A percentile compares a stretch with the other conserved stretches of the same genome.
Evolutionary conservation across 345 rosid species (phyloP).

Genomic region (Citrus medica): DNA sequence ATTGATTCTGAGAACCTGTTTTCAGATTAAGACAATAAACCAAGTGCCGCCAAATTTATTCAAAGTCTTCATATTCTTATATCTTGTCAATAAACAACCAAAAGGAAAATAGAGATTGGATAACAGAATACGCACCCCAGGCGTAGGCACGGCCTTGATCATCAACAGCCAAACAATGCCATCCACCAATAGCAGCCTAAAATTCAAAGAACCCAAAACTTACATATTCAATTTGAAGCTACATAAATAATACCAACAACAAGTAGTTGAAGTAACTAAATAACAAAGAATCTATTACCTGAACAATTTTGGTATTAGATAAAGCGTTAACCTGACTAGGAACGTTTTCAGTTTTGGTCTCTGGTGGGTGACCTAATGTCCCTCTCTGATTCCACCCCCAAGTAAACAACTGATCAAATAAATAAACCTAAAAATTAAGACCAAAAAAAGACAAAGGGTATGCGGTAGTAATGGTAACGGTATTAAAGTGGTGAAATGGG

Average conservation of each 20-base stretch:
- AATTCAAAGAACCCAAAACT: slow-evolving; percentile 12
- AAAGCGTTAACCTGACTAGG: slow-evolving; percentile 85
- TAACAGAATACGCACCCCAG: slow-evolving; percentile 62
- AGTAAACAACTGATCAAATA: slow-evolving; percentile 70
- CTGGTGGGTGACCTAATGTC: slow-evolving; percentile 90
- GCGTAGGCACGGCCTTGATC: slow-evolving; percentile 97
- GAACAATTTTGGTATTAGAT: slow-evolving; percentile 70
- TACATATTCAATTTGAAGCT: neutral
- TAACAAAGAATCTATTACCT: slow-evolving; percentile 39
- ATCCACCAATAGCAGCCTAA: slow-evolving; percentile 98
- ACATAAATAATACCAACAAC: neutral
- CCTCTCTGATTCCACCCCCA: slow-evolving; percentile 99
- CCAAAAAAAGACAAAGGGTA: too few relatives aligned
- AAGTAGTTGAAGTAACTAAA: neutral
- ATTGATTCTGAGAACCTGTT: neutral
- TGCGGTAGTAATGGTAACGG: neutral
- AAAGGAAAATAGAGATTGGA: neutral
- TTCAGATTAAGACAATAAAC: neutral
- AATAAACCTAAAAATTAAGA: neutral
- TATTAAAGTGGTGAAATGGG: neutral
- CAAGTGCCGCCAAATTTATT: neutral
- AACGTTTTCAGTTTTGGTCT: slow-evolving; percentile 79
- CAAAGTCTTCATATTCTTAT: neutral
- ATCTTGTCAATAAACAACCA: neutral
- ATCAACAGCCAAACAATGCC: slow-evolving; percentile 99